These are phyloP conservation scores for Wallemia hederae DNA, from an alignment of 1,284 basidiomycete genomes.

Conservation along the genomic window DNA sequence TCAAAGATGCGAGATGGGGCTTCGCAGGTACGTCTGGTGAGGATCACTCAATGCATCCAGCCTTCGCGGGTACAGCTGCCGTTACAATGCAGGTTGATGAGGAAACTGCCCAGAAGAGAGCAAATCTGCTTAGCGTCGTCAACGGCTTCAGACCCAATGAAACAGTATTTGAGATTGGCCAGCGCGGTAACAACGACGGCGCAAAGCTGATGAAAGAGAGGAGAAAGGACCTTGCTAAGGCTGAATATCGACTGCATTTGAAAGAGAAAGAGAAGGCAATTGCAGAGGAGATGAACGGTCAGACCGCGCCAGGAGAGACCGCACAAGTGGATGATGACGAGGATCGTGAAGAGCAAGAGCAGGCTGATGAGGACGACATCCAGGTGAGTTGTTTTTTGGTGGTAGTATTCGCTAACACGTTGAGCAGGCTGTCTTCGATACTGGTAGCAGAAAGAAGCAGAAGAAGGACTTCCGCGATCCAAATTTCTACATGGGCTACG, in stretches of 20 bases:
- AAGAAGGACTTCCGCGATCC: constrained; percentile 36
- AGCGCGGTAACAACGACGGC: constrained; percentile 32
- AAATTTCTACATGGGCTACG: constrained; percentile 72
- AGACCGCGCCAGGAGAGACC: constrained; percentile 5
- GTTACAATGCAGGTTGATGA: constrained; percentile 5
- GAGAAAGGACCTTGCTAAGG: constrained; percentile 39
- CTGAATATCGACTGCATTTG: constrained; percentile 13
- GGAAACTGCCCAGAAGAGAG: constrained; percentile 26
- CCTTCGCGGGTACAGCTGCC: constrained; percentile 9
- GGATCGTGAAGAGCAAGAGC: constrained; percentile 22
- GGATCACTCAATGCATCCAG: constrained; percentile 37
- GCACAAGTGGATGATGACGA: constrained; percentile 9
- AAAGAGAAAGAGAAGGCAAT: constrained; percentile 17
- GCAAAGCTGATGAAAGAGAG: constrained; percentile 65
- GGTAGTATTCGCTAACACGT: not conserved
- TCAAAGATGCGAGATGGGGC: constrained; percentile 35
- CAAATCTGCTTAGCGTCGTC: constrained; percentile 40
- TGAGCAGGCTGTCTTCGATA: constrained; percentile 40
- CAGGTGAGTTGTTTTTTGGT: constrained; percentile 5
- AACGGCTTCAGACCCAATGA: constrained; percentile 59
- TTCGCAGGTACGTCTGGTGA: constrained; percentile 29
- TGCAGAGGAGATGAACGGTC: constrained; percentile 11
- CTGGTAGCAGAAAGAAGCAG: constrained; percentile 21
- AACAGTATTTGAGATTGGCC: constrained; percentile 74
- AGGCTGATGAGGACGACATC: constrained; percentile 48